Base-by-base conservation (phyloP, 495 filamentous ascomycete genomes). In the Penicillium cataractarum region DNA sequence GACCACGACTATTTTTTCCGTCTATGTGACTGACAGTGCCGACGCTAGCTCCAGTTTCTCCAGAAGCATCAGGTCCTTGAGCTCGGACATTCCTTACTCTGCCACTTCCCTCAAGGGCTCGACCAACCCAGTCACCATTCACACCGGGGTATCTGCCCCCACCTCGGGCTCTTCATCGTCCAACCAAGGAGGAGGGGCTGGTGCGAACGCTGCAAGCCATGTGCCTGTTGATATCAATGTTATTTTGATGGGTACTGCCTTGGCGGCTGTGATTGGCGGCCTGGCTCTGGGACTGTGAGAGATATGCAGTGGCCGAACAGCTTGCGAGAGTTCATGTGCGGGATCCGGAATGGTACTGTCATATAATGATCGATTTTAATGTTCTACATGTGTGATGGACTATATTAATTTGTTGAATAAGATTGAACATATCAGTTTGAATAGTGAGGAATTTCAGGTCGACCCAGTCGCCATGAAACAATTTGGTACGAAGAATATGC, bases 251-350 rank as follows among this genome's bases (percentile, higher is more conserved):
- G 59, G 32, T 58, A 53, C 57, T 37, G 17, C 42, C 1, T 48
- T 69, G 37, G 64, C 31, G 37, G 62, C 32, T 40, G 27, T 64
- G 4, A 27, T 69, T 64, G 64, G 44, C 62, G 64, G 44, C 0
- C 40, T 71, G 58, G 69, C 69, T 19, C 64, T 71, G 59, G 66
- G 61, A 5, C 37, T 71, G 42, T 71, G 56, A 69, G 5, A 19
- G 15, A 2, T 3, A 46, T 19, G 17, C 27, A 21, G 22, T 48
- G 9, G 1, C 9, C 5, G 13, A 24, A 2, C 44, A 26, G 44
- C 44, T 15, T 3, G 9, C n/a, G 12, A 48, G 22, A 4, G 3
- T 26, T 24, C 4, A 15, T 29, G 22, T 29, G 0, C 24, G 4
- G 3, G 52, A 8, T 1, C 0, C 2, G 2, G 10, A 2, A 12